phyloP scores from a whole-genome alignment of 164 flowering plant species.

The Sedum album region DNA sequence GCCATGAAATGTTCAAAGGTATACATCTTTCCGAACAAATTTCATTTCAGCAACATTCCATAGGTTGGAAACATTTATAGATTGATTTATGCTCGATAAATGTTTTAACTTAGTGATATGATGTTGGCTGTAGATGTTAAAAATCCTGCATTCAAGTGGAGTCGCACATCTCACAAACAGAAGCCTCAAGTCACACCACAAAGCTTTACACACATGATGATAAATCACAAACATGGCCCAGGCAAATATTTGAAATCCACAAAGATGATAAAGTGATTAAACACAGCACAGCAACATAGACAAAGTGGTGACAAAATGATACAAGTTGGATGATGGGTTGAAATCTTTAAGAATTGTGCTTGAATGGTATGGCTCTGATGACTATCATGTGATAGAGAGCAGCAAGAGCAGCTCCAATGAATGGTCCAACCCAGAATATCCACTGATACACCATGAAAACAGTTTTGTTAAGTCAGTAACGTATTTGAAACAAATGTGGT shows the following conservation, averaged over 20 bases:
- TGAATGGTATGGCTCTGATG: conserved; percentile 1
- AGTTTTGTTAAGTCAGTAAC: not conserved
- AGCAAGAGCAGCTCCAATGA: not conserved
- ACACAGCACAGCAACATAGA: not conserved
- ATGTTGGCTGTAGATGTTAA: not conserved
- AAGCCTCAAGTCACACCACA: not conserved
- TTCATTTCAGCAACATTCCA: too few species aligned
- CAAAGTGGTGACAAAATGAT: not conserved
- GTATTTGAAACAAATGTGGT: too few species aligned
- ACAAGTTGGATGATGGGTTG: not conserved
- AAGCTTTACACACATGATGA: not conserved
- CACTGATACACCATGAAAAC: not conserved
- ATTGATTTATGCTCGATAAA: not conserved
- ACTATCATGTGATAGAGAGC: not conserved
- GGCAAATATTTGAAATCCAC: not conserved
- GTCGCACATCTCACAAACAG: not conserved
- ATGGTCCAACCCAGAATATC: not conserved
- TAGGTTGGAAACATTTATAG: too few species aligned
- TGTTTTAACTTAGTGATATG: not conserved
- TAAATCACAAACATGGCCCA: not conserved
- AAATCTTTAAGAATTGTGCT: not conserved
- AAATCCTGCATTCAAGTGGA: not conserved
- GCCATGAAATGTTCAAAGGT: too few species aligned
- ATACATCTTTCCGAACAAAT: too few species aligned
- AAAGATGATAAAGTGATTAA: not conserved